phyloP scores from a whole-genome alignment of 2,329 filamentous ascomycete genomes.

The Aspergillus sclerotialis region DNA sequence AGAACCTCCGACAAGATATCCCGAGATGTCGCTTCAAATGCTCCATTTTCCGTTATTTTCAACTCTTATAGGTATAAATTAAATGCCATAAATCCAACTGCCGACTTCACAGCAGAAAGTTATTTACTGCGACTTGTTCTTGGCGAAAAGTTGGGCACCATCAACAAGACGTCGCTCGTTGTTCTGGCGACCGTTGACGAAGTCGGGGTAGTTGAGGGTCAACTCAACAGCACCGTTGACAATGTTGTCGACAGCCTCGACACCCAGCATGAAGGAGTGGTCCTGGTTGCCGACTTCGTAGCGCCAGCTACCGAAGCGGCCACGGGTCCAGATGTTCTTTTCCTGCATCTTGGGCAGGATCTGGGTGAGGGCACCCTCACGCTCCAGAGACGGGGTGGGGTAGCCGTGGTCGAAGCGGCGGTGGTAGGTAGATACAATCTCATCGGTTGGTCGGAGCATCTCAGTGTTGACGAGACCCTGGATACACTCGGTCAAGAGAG shows the following conservation, averaged over 20 bases:
- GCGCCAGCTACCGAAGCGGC: constrained; percentile 95
- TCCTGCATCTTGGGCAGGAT: constrained; percentile 88
- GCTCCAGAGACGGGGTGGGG: constrained; percentile 89
- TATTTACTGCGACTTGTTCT: constrained; percentile 33
- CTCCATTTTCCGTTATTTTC: constrained; percentile 17
- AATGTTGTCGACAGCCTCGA: constrained; percentile 87
- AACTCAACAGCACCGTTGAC: constrained; percentile 83
- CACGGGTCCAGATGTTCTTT: constrained; percentile 88
- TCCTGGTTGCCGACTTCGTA: constrained; percentile 98
- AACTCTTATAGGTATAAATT: too few relatives aligned
- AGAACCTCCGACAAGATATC: constrained; percentile 25
- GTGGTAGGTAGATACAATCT: constrained; percentile 98
- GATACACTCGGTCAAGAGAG: constrained; percentile 82
- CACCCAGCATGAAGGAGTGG: constrained; percentile 95
- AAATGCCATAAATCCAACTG: constrained; percentile 1
- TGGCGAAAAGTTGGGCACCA: constrained; percentile 52
- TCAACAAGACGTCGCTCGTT: constrained; percentile 56
- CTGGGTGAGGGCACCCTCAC: constrained; percentile 87
- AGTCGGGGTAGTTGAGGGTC: constrained; percentile 93
- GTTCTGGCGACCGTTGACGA: constrained; percentile 70
- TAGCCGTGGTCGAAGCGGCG: constrained; percentile 97
- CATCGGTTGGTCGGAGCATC: constrained; percentile 83
- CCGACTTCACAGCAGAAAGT: constrained; percentile 5
- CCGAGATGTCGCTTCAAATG: constrained; percentile 27
- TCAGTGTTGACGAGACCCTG: constrained; percentile 96